These are phyloP conservation scores for Calonectria multiphialidica DNA, from an alignment of 2,329 filamentous ascomycete species.

Conservation along the genomic window DNA sequence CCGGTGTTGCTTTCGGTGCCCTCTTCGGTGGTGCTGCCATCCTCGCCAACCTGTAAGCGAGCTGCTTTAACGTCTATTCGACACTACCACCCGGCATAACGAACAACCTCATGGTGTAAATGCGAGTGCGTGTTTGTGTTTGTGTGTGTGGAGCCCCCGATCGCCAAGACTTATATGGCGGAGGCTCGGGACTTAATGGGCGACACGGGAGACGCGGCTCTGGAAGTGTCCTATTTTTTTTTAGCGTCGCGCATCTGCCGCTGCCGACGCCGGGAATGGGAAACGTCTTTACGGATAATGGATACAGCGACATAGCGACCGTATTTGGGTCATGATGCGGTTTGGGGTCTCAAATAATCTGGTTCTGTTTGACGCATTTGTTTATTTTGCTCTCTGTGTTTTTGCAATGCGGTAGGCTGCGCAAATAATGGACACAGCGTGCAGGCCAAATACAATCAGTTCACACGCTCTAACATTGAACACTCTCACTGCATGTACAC, in stretches of 20 bases:
- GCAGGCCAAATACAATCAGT: conserved; percentile 3
- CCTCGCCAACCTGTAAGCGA: conserved; percentile 57
- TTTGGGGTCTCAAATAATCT: not conserved
- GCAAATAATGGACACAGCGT: not conserved
- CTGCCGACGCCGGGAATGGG: conserved; percentile 1
- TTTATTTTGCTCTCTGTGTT: not conserved
- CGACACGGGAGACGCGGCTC: not conserved
- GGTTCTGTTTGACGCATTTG: not conserved
- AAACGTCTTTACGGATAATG: not conserved
- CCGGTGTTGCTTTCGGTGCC: conserved; percentile 58
- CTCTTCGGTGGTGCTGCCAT: conserved; percentile 61
- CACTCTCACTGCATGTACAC: not conserved
- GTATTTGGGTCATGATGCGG: not conserved
- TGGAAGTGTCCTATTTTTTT: not conserved
- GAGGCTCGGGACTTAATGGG: conserved; percentile 22
- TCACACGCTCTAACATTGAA: not conserved
- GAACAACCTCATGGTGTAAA: not conserved
- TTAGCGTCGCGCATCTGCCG: conserved; percentile 18
- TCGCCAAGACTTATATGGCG: not conserved
- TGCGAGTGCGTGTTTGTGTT: not conserved
- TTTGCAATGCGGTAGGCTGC: not conserved
- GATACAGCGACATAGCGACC: not conserved
- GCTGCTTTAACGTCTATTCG: not conserved
- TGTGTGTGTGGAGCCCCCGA: not conserved
- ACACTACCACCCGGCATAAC: not conserved